Evolutionary conservation across 2,329 filamentous ascomycete genomes (phyloP).

Genomic region (Xylogone sp.): DNA sequence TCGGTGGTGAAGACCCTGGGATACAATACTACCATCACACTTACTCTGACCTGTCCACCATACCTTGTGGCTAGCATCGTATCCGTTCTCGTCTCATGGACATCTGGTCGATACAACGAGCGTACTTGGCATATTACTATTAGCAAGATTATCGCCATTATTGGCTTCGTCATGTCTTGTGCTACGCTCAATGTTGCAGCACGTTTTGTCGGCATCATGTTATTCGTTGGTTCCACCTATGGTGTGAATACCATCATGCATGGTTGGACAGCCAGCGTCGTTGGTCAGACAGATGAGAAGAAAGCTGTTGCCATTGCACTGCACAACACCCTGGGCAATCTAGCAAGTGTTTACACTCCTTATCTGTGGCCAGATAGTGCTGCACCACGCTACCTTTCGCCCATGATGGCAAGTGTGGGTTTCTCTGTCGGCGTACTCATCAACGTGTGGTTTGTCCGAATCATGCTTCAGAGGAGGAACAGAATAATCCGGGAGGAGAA

Average conservation of each 20-base stretch:
- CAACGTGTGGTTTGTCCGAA: no score
- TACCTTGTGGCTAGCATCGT: conserved; percentile 9
- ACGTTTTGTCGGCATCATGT: no score
- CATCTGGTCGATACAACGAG: conserved; percentile 10
- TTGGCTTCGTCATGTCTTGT: conserved; percentile 5
- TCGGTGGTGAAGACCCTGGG: conserved; percentile 26
- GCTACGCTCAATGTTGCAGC: conserved; percentile 12
- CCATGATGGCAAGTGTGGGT: no score
- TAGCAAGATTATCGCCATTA: conserved; percentile 11
- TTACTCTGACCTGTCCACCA: conserved; percentile 13
- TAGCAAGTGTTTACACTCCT: conserved; percentile 1
- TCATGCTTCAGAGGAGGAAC: no score
- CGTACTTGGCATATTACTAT: conserved; percentile 16
- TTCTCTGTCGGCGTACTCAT: no score
- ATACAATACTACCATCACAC: conserved; percentile 13
- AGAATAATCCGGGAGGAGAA: no score
- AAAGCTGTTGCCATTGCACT: conserved; percentile 1
- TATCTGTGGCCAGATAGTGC: conserved; percentile 3
- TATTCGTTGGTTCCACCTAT: background rate
- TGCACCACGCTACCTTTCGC: background rate
- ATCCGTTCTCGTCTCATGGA: conserved; percentile 5
- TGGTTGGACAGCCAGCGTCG: no score
- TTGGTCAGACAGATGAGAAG: no score
- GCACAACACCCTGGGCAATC: conserved; percentile 1
- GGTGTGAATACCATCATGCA: no score